These are phyloP conservation scores for Solanum infundibuliforme DNA, from an alignment of 257 asterid species.

Conservation along the genomic window DNA sequence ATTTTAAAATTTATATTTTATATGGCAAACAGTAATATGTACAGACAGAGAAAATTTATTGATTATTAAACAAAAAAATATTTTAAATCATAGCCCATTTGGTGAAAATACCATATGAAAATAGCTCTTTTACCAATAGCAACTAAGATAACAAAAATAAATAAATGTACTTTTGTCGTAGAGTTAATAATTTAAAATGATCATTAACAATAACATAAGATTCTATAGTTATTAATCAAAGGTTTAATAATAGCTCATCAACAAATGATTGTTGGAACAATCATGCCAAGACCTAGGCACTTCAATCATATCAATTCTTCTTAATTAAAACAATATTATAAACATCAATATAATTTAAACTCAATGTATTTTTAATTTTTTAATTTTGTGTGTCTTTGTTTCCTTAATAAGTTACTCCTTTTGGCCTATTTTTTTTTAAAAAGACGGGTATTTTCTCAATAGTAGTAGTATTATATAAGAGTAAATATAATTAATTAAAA, in stretches of 20 bases:
- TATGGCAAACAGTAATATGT: not conserved
- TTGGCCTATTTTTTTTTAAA: too few species aligned
- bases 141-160: slow-evolving; percentile 6
- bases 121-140: not conserved
- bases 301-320: slow-evolving; percentile 13
- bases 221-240: not conserved
- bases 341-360: not conserved
- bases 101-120: not conserved
- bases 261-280: slow-evolving; percentile 16
- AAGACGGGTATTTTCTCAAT: not conserved
- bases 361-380: not conserved
- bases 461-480: not conserved
- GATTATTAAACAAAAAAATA: not conserved
- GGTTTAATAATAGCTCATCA: not conserved
- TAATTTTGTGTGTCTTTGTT: not conserved
- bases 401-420: not conserved
- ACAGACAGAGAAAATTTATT: not conserved
- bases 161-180: slow-evolving; percentile 3
- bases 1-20: not conserved
- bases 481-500: not conserved
- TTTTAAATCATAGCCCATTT: not conserved
- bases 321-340: not conserved
- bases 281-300: slow-evolving; percentile 1
- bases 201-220: not conserved
- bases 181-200: slow-evolving; percentile 4